Evolutionary conservation across 805 yeast genomes (phyloP).

Genomic region (Cyberlindnera sargentensis): DNA sequence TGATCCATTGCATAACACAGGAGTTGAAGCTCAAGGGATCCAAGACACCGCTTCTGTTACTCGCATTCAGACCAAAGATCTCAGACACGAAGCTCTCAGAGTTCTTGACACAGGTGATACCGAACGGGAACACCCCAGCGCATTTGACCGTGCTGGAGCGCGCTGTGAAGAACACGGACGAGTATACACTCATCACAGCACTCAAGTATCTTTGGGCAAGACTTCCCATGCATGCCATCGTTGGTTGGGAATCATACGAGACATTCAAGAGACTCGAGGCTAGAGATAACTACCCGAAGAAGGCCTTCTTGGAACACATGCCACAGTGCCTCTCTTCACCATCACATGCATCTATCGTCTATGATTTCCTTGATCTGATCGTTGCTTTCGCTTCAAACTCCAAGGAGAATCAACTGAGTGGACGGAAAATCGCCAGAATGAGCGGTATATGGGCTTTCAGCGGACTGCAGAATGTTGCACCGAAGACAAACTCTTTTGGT

Average conservation of each 20-base stretch:
- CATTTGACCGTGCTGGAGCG: constrained; percentile 35
- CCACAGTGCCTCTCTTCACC: constrained; percentile 79
- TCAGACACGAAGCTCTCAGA: constrained; percentile 52
- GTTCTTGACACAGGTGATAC: constrained; percentile 53
- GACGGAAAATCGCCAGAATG: constrained; percentile 72
- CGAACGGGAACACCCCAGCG: constrained; percentile 44
- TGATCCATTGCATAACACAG: constrained; percentile 64
- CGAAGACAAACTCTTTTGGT: constrained; percentile 36
- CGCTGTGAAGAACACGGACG: constrained; percentile 48
- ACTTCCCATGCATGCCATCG: constrained; percentile 67
- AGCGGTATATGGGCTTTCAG: constrained; percentile 88
- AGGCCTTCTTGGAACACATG: constrained; percentile 74
- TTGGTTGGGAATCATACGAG: constrained; percentile 81
- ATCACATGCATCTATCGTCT: constrained; percentile 83
- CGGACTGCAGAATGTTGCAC: constrained; percentile 24
- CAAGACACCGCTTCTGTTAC: constrained; percentile 62
- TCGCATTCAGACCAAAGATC: constrained; percentile 71
- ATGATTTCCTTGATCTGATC: constrained; percentile 77
- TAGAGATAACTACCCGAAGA: constrained; percentile 58
- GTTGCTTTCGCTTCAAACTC: constrained; percentile 75
- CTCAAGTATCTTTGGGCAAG: constrained; percentile 85
- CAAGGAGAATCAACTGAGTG: constrained; percentile 69
- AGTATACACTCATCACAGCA: constrained; percentile 63
- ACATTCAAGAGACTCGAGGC: constrained; percentile 60
- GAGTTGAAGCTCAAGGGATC: constrained; percentile 67